These are phyloP conservation scores for Neurospora terricola DNA, from an alignment of 495 filamentous ascomycete genomes.

Conservation along the genomic window DNA sequence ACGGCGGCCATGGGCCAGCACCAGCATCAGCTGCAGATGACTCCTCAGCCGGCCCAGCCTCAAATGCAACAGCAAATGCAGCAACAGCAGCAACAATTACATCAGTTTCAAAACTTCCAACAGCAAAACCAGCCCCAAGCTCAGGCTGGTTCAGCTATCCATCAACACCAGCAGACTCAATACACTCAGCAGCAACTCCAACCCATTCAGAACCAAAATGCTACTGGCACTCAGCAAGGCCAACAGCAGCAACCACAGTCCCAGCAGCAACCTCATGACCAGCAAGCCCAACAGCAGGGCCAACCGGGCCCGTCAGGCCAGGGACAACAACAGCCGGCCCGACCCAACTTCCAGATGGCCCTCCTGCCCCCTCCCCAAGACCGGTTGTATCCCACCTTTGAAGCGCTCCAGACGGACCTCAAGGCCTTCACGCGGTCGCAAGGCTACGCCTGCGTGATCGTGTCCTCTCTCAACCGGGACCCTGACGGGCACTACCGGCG, in stretches of 20 bases:
- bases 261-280: background rate
- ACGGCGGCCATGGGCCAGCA: slow-evolving; percentile 1
- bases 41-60: background rate
- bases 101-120: slow-evolving; percentile 1
- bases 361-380: slow-evolving; percentile 25
- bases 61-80: slow-evolving; percentile 8
- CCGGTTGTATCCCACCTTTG: slow-evolving; percentile 21
- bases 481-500: slow-evolving; percentile 22
- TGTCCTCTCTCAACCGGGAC: slow-evolving; percentile 25
- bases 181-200: slow-evolving; percentile 4
- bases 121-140: slow-evolving; percentile 4
- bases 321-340: background rate
- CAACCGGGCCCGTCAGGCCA: background rate
- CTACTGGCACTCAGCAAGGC: slow-evolving; percentile 1
- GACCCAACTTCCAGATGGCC: slow-evolving; percentile 26
- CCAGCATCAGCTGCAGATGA: slow-evolving; percentile 1
- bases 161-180: slow-evolving; percentile 6
- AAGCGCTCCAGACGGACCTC: slow-evolving; percentile 16
- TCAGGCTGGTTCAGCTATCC: background rate
- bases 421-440: slow-evolving; percentile 22
- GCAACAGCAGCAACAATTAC: slow-evolving; percentile 10
- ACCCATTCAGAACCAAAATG: slow-evolving; percentile 1
- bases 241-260: slow-evolving; percentile 2
- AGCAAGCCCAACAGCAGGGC: background rate
- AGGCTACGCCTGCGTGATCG: slow-evolving; percentile 24